These are phyloP conservation scores for Aspergillus affinis DNA, from an alignment of 495 filamentous ascomycete species.

Conservation along the genomic window DNA sequence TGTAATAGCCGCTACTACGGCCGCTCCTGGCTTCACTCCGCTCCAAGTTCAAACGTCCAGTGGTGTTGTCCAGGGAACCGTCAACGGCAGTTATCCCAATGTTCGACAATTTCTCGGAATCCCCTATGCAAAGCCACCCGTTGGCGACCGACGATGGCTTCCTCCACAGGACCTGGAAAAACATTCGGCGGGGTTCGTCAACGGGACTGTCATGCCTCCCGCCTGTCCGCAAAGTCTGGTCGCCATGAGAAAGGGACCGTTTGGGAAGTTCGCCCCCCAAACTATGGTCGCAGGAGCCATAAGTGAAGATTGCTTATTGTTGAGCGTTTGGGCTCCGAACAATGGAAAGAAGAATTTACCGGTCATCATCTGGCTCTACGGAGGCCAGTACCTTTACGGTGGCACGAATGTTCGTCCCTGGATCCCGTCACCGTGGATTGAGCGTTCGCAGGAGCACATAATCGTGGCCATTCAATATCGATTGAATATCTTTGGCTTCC, in stretches of 20 bases:
- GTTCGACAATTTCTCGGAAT: slow-evolving; percentile 35
- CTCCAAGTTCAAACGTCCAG: too few species aligned
- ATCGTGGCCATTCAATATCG: slow-evolving; percentile 59
- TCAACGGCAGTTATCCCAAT: slow-evolving; percentile 1
- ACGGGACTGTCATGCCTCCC: background rate
- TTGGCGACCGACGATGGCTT: slow-evolving; percentile 49
- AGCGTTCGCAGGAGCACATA: slow-evolving; percentile 40
- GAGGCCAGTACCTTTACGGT: slow-evolving; percentile 44
- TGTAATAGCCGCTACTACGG: too few species aligned
- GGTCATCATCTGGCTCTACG: slow-evolving; percentile 48
- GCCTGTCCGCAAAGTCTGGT: slow-evolving; percentile 3
- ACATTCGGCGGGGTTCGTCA: background rate
- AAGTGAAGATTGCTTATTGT: slow-evolving; percentile 50
- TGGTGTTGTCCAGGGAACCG: slow-evolving; percentile 13
- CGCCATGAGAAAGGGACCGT: too few species aligned
- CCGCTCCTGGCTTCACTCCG: too few species aligned
- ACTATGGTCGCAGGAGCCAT: background rate
- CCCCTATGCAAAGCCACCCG: slow-evolving; percentile 56
- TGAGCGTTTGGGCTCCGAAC: slow-evolving; percentile 48
- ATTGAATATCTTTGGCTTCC: slow-evolving; percentile 57
- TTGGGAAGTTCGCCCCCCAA: background rate
- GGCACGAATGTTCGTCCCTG: slow-evolving; percentile 29
- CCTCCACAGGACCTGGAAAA: slow-evolving; percentile 27
- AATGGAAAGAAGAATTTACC: slow-evolving; percentile 35
- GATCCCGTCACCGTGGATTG: slow-evolving; percentile 37